Evolutionary conservation across 2,329 filamentous ascomycete genomes (phyloP), one percentile per base, ranked within the genome.

Genomic region (Cytospora leucostoma): DNA sequence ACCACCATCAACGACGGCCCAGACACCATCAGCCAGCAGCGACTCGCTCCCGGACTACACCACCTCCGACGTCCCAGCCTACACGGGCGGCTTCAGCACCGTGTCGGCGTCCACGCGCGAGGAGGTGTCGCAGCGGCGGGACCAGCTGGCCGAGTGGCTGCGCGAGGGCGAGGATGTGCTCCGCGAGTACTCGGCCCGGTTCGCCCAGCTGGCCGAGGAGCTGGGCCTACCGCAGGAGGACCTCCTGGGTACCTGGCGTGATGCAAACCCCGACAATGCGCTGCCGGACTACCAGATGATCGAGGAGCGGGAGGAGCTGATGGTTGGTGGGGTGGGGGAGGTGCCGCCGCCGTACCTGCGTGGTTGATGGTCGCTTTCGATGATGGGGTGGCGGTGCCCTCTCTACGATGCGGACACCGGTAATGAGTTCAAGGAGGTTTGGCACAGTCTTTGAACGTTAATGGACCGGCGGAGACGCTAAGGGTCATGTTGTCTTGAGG

Each of bases 251-350:
- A 73, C 71, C 12, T 73, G 71, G 71, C 69, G 67, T 59, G 70
- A 72, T 61, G 70, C 70, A 11, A 70, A 68, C 37, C 66, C 71
- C n/a, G 71, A 73, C 65, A 73, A 73, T 38, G 69, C 70, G 21
- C 65, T 73, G 54, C 71, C 71, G 0, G 71, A 69, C 58, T 73
- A 73, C 57, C 68, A 66, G 56, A 58, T 60, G 62, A 61, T 73
- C 49, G 71, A 73, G 66, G 61, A 68, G 51, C 66, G 68, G 17
- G 71, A 73, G 61, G 71, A 73, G 52, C 65, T 72, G 8, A 72
- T 73, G 70, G 71, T 73, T 21, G 71, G 71, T n/a, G 68, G 67
- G 12, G 71, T 73, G 5, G 71, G 71, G 4, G 71, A 73, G 65
- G 69, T 73, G 13, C 70, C 71, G 34, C 71, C 71, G n/a, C 67